Percentiles rank a stretch among this genome's conserved stretches.
phyloP scores from a whole-genome alignment of 2,329 filamentous ascomycete species.

The Colletotrichum viniferum region DNA sequence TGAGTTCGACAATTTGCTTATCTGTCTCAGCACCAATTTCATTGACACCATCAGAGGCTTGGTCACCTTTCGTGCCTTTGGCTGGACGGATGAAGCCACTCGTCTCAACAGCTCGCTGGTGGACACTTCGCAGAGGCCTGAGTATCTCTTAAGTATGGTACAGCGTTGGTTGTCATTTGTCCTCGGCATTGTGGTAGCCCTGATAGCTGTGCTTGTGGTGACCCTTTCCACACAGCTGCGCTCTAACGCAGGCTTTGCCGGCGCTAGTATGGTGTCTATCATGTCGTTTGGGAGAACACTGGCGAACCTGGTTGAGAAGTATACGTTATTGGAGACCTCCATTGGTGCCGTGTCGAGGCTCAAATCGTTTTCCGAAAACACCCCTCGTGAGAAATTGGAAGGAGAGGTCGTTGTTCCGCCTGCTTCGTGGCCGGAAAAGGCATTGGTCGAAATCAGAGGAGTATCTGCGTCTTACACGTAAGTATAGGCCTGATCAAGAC shows the following conservation, averaged over 20 bases:
- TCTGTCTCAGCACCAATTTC: constrained; percentile 47
- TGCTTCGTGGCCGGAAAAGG: constrained; percentile 35
- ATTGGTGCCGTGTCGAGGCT: constrained; percentile 30
- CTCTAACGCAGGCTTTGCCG: constrained; percentile 38
- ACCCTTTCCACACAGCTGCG: constrained; percentile 49
- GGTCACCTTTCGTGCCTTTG: constrained; percentile 60
- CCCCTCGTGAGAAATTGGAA: constrained; percentile 23
- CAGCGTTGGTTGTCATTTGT: constrained; percentile 62
- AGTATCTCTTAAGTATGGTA: constrained; percentile 60
- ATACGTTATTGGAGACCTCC: constrained; percentile 34
- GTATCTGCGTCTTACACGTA: constrained; percentile 10
- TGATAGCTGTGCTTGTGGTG: constrained; percentile 52
- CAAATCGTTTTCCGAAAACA: constrained; percentile 28
- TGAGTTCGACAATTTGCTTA: background rate
- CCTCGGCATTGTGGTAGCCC: constrained; percentile 52
- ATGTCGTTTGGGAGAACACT: constrained; percentile 38
- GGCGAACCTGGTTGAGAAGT: constrained; percentile 32
- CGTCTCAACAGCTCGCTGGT: constrained; percentile 50
- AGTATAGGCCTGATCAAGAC: background rate
- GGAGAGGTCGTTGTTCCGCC: constrained; percentile 19
- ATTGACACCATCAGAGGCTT: constrained; percentile 59
- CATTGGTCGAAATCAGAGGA: constrained; percentile 34
- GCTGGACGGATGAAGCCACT: constrained; percentile 50
- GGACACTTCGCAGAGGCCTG: constrained; percentile 59
- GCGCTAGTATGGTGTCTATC: constrained; percentile 41